Base-by-base conservation (phyloP, 352 stramenopile genomes). In the Globisporangium mamillatum region DNA sequence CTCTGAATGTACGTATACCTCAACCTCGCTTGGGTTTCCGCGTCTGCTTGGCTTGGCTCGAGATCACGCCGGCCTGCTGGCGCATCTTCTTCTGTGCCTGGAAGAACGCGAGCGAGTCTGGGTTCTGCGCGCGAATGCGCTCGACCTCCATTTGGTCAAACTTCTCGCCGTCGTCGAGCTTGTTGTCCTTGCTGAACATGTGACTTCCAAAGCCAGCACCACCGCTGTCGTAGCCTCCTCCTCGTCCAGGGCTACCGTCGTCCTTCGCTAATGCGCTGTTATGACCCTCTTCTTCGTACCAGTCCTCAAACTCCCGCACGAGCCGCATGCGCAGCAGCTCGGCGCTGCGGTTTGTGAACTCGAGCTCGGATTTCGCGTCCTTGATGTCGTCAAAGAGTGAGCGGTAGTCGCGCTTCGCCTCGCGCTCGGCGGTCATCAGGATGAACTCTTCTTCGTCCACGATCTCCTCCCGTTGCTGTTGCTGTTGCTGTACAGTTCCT, bases 361-460 rank as follows among this genome's bases (percentile, higher is more conserved):
- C 82, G 50, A 91, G 78, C 70, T 93, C 86, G 3, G 74, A 67
- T 41, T 84, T 89, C 9, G 79, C 85, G n/a, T 94, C 85, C 66
- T 94, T 95, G 27, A 94, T 78, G 46, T 91, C 84, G 63, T 94
- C 87, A 60, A 92, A 94, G n/a, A 93, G 75, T 24, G 80, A 84
- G 4, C 82, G 78, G 63, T 96, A 94, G 58, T 91, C 88, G 10
- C 89, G 87, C 68, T 98, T 97, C 4, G 86, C 86, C 57, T 95
- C 87, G 22, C 88, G 84, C 62, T 95, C 89, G 9, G 82, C 68
- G 24, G 82, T 92, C 84, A 96, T 93, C 16, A 97, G 65, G 12
- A 93, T 71, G 60, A 97, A 98, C 67, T 98, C 93, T 73, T 98
- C 93, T 69, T 98, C 92, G 62, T 98, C 93, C 24, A 98, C 88